These are phyloP conservation scores for Ogataea henricii DNA, from an alignment of 805 yeast species.

Conservation along the genomic window DNA sequence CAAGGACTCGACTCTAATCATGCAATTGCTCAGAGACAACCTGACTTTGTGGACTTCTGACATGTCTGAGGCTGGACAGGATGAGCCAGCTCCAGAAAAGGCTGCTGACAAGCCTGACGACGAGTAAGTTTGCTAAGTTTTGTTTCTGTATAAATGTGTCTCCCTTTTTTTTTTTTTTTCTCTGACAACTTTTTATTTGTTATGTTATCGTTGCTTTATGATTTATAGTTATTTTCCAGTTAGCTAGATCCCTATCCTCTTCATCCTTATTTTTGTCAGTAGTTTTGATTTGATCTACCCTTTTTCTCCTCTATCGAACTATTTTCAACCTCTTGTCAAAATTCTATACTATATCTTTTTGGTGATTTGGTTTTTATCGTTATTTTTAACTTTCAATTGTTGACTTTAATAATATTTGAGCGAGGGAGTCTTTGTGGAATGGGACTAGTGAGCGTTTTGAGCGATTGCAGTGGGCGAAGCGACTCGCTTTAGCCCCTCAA, in stretches of 20 bases:
- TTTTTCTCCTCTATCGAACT: background rate
- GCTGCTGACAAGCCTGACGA: conserved; percentile 34
- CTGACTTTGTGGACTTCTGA: conserved; percentile 97
- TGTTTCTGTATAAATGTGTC: conserved; percentile 28
- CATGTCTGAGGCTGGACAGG: conserved; percentile 79
- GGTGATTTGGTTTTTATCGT: conserved; percentile 2
- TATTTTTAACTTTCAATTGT: background rate
- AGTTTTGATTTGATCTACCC: conserved; percentile 1
- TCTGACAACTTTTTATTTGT: conserved; percentile 15
- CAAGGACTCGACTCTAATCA: conserved; percentile 96
- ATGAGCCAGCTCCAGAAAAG: conserved; percentile 47
- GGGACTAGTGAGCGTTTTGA: no score
- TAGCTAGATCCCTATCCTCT: conserved; percentile 21
- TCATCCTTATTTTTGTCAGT: conserved; percentile 12
- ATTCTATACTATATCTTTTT: background rate
- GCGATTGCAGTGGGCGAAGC: no score
- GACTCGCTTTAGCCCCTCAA: no score
- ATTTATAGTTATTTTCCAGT: conserved; percentile 23
- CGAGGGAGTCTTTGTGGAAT: background rate
- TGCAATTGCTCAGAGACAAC: conserved; percentile 98
- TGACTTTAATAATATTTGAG: conserved; percentile 7
- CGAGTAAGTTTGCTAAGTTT: conserved; percentile 27
- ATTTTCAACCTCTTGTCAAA: background rate
- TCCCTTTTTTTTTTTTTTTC: conserved; percentile 12
- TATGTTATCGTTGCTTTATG: conserved; percentile 26